Conservation (phyloP, 2,329 filamentous ascomycete genomes). For the Samsoniella hepiali region DNA sequence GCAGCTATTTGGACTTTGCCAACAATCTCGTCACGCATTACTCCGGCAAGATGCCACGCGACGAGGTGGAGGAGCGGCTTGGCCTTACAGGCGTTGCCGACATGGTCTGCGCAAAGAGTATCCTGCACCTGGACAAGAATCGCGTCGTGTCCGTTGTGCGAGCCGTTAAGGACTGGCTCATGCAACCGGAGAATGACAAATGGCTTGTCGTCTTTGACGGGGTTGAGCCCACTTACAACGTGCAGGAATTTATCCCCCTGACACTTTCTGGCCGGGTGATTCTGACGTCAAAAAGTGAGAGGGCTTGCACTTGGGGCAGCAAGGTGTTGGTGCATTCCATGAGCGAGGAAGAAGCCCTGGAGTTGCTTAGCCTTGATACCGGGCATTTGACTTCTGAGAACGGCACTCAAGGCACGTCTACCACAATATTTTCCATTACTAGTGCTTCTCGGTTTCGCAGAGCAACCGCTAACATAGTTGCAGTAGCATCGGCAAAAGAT, state of each 20-base stretch:
- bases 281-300: slow-evolving; percentile 25
- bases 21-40: slow-evolving; percentile 24
- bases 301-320: slow-evolving; percentile 25
- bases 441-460: too few species aligned
- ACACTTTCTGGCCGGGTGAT: slow-evolving; percentile 27
- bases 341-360: slow-evolving; percentile 23
- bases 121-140: slow-evolving; percentile 24
- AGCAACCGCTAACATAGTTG: neutral
- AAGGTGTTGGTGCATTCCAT: slow-evolving; percentile 24
- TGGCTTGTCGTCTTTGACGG: slow-evolving; percentile 29
- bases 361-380: slow-evolving; percentile 18
- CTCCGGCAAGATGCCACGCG: slow-evolving; percentile 20
- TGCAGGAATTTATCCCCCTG: slow-evolving; percentile 27
- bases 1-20: slow-evolving; percentile 28
- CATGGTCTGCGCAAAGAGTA: slow-evolving; percentile 26
- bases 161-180: slow-evolving; percentile 28
- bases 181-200: slow-evolving; percentile 25
- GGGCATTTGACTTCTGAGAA: slow-evolving; percentile 2
- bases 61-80: slow-evolving; percentile 25
- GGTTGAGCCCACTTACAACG: slow-evolving; percentile 26
- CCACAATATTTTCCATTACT: neutral
- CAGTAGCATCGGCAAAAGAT: slow-evolving; percentile 22
- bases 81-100: slow-evolving; percentile 26
- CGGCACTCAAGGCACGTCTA: neutral
- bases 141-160: slow-evolving; percentile 26